Evolutionary conservation across 1,284 basidiomycete genomes (phyloP), one percentile per base, ranked within the genome.

Genomic region (Ceratobasidium sp.): DNA sequence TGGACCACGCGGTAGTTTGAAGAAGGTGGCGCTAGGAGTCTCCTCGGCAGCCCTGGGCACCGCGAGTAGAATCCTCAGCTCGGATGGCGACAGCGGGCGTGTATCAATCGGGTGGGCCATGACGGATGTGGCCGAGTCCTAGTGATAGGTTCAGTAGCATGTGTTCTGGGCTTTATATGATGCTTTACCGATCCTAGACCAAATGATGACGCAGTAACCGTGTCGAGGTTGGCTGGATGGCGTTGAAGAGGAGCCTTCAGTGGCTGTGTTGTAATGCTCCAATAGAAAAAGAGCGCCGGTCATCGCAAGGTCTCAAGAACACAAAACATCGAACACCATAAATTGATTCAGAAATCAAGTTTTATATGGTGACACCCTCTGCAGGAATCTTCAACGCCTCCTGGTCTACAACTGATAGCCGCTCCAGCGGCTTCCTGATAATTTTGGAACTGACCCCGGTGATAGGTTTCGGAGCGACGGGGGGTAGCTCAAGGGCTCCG

Each of bases 401-500:
- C 43, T 72, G 69, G 16, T 72, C 41, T 13, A 61, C 34, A 3
- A 43, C 34, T 11, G 69, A 72, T 3, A 72, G n/a, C 2, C 58
- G 69, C 24, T 72, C 46, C 29, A 53, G n/a, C 14, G 69, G 69
- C 27, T 72, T 71, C 41, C 69, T 13, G 48, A 72, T 53, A 37
- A 72, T 72, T 53, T 72, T 72, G 19, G 24, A 62, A 46, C 69
- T 72, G 6, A 62, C 22, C 6, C 69, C 69, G n/a, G 69, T 72
- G 46, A 62, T 61, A 13, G 69, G 69, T 27, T 72, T 72, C 13
- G 69, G 69, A 27, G 69, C 39, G 1, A 53, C 58, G 5, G 58
- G 43, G 54, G 59, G 72, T 34, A 93, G 79, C 54, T 92, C 79
- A 43, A 92, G 80, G 75, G 85, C 89, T 27, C 97, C 97, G 19